These are phyloP conservation scores for Aspergillus diversus DNA, from an alignment of 495 filamentous ascomycete species.

Conservation along the genomic window DNA sequence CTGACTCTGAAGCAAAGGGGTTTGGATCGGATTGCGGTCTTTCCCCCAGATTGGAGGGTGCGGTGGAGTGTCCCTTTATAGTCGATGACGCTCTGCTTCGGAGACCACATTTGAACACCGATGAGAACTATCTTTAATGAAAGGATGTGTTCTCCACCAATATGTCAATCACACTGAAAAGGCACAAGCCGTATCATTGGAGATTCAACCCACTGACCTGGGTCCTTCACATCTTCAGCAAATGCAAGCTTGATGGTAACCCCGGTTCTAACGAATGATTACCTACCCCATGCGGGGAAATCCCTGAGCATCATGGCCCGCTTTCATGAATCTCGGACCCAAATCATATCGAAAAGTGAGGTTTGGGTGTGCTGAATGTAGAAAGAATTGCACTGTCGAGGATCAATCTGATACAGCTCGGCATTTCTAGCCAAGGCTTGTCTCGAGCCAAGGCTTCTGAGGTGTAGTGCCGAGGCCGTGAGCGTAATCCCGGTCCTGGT, in stretches of 20 bases:
- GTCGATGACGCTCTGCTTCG: background rate
- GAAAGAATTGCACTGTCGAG: no score
- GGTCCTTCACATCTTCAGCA: background rate
- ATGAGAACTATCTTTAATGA: background rate
- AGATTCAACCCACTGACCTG: background rate
- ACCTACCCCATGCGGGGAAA: background rate
- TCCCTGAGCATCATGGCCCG: background rate
- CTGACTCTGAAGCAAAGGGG: background rate
- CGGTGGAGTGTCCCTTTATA: background rate
- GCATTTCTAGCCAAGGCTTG: background rate
- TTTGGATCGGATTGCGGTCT: background rate
- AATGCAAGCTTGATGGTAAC: background rate
- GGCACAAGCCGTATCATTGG: no score
- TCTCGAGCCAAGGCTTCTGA: background rate
- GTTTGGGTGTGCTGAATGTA: no score
- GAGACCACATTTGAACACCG: background rate
- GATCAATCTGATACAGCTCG: background rate
- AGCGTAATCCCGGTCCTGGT: background rate
- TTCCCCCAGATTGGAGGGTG: background rate
- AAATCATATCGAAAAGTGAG: background rate
- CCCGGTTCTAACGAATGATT: background rate
- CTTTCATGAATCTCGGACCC: background rate
- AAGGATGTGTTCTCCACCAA: background rate
- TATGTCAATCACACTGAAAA: no score
- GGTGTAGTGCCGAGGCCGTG: background rate